Conservation (phyloP, 2,329 filamentous ascomycete species). For the Raffaelea deltoideospora region DNA sequence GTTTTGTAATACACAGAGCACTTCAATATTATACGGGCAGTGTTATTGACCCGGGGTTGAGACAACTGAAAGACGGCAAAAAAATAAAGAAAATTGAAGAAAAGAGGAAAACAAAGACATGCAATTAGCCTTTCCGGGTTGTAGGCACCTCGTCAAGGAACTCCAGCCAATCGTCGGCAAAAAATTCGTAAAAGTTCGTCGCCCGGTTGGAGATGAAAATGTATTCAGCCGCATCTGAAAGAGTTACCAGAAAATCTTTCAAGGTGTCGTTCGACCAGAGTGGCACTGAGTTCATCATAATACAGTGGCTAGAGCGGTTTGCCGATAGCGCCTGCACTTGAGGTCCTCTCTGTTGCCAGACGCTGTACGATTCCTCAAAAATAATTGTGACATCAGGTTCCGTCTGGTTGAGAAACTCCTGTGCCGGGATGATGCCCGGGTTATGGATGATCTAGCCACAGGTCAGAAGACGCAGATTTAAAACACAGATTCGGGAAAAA, state of each 20-base stretch:
- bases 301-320: neutral
- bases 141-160: slow-evolving; percentile 1
- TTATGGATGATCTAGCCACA: slow-evolving; percentile 2
- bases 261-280: slow-evolving; percentile 1
- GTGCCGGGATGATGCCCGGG: slow-evolving; percentile 1
- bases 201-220: neutral
- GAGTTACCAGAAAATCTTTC: neutral
- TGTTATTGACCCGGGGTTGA: too few species aligned
- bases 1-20: too few species aligned
- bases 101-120: too few species aligned
- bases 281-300: slow-evolving; percentile 3
- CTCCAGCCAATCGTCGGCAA: neutral
- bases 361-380: slow-evolving; percentile 1
- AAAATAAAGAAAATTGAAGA: too few species aligned
- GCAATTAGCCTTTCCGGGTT: too few species aligned
- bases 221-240: neutral
- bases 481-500: neutral
- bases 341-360: neutral
- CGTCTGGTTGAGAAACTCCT: slow-evolving; percentile 1
- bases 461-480: too few species aligned
- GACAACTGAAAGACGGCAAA: too few species aligned
- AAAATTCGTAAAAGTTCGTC: neutral
- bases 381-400: slow-evolving; percentile 1
- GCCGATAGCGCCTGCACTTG: neutral
- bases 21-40: too few species aligned